A percentile compares a stretch with the other conserved stretches of the same genome.
phyloP scores from a whole-genome alignment of 495 filamentous ascomycete species.

The Tuber brumale region DNA sequence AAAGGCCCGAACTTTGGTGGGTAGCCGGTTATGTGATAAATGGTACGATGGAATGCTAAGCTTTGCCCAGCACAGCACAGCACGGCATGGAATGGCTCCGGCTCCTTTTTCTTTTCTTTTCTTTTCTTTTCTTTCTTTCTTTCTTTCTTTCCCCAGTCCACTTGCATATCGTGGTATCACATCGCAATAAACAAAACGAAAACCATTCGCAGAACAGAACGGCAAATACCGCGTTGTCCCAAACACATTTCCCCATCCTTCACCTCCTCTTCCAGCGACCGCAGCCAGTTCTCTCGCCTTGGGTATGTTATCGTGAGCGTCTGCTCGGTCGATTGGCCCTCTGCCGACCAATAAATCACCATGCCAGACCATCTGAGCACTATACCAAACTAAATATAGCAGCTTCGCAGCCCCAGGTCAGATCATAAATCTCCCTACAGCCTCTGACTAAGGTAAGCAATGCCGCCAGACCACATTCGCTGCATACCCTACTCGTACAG shows the following conservation, averaged over 20 bases:
- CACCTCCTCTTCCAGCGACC: not conserved
- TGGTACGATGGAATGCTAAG: not conserved
- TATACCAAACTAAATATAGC: not conserved
- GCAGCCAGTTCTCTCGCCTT: not conserved
- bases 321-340: not conserved
- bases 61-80: not conserved
- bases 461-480: not conserved
- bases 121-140: not conserved
- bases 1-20: too few species aligned
- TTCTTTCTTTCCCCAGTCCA: not conserved
- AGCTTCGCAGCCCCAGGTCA: not conserved
- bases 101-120: not conserved
- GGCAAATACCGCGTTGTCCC: not conserved
- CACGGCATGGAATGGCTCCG: too few species aligned
- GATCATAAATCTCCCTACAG: not conserved
- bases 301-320: not conserved
- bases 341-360: not conserved
- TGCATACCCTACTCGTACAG: too few species aligned
- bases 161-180: not conserved
- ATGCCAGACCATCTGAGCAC: not conserved
- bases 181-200: not conserved
- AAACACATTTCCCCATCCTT: not conserved
- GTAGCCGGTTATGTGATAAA: too few species aligned
- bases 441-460: not conserved
- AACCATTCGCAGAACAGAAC: not conserved